Evolutionary conservation across 2,329 filamentous ascomycete species (phyloP).

Genomic region (Penicillium crustosum): DNA sequence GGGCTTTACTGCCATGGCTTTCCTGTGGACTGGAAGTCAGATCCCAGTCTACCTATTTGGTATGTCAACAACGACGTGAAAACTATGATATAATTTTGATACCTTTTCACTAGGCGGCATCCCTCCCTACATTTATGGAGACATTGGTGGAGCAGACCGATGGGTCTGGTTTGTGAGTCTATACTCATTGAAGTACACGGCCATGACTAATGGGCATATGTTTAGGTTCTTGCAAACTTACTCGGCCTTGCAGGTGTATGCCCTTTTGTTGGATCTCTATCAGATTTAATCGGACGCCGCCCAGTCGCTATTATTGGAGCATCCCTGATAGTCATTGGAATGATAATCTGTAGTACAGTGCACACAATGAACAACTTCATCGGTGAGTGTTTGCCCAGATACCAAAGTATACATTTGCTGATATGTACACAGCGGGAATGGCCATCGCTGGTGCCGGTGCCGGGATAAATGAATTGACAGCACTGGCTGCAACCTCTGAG

Average conservation of each 20-base stretch:
- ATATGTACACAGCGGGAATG: conserved; percentile 47
- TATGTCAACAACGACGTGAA: conserved; percentile 11
- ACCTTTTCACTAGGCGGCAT: conserved; percentile 38
- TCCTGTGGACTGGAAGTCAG: conserved; percentile 62
- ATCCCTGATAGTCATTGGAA: conserved; percentile 56
- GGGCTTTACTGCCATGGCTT: conserved; percentile 59
- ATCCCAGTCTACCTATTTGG: conserved; percentile 58
- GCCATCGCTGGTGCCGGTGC: conserved; percentile 64
- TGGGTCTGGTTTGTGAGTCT: conserved; percentile 60
- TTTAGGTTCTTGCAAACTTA: conserved; percentile 51
- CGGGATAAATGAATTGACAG: conserved; percentile 67
- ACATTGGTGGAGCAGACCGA: conserved; percentile 60
- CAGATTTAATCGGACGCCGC: conserved; percentile 63
- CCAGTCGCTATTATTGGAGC: conserved; percentile 59
- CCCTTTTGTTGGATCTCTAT: conserved; percentile 65
- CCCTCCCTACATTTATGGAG: conserved; percentile 57
- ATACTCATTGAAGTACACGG: background rate
- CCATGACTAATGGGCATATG: background rate
- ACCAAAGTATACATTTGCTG: background rate
- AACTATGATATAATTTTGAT: conserved; percentile 7
- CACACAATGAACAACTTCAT: conserved; percentile 62
- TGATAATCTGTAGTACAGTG: conserved; percentile 60
- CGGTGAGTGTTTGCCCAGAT: conserved; percentile 45
- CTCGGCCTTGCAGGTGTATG: conserved; percentile 57
- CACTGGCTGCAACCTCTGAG: conserved; percentile 66